Base-by-base conservation (phyloP, 2,329 filamentous ascomycete species). In the Exophiala xenobiotica region DNA sequence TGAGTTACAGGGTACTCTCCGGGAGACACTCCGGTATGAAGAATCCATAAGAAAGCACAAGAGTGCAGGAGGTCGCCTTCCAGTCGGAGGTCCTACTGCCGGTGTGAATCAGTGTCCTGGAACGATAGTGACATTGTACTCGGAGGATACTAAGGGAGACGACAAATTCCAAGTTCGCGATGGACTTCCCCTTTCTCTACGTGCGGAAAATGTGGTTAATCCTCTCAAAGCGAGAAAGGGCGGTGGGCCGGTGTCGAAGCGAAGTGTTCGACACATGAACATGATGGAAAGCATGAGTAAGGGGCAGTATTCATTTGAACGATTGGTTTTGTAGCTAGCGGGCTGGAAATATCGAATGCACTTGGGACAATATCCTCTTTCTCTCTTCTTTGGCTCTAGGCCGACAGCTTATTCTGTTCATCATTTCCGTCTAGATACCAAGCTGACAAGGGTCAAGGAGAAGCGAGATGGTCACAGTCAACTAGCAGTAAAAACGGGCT, bases 231-330 rank as follows among this genome's bases (percentile, higher is more conserved):
- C 78, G 26, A 67, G 70, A 49, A 88, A 78, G 73, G 87, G 60
- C 74, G 84, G 60, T 75, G 88, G 89, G 14, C 86, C 90, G 72
- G 74, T 89, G 33, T 77, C 84, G 56, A 74, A 80, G 67, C 81
- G 88, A 61, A 90, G 78, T 61, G 76, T 74, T 61, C 78, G 90
- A 68, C 87, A 95, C 72, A 83, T 85, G 52, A 88, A 87, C 14
- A 82, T 87, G 69, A 71, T 95, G 67, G 82, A 87, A 65, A 89
- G 87, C 65, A 87, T 88, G 72, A 85, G 85, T 66, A 86, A 91
- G 56, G 87, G 87, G 49, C 82, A 85, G 60, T 96, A 96, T 72
- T 89, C 87, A 40, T 78, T 92, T 59, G 90, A 96, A 73, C 82
- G 83, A 70, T 54, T 64, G 58, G 53, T 56, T 49, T 60, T 62